Percentiles rank a stretch among this genome's conserved stretches.
Evolutionary conservation across 2,329 filamentous ascomycete genomes (phyloP).

Genomic region (Torrubiellomyces zombiae): DNA sequence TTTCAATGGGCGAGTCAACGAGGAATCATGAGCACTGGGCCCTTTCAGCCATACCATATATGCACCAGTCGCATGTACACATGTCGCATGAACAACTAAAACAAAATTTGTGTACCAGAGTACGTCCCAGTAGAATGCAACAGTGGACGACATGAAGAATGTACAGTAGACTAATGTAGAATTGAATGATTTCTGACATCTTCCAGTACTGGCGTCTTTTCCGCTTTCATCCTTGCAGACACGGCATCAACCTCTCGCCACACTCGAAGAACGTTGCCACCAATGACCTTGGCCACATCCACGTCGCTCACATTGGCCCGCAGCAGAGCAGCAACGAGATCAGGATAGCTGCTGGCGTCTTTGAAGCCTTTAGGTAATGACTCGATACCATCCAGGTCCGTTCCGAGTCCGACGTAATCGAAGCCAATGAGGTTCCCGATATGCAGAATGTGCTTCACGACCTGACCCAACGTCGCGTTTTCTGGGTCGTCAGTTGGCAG

Average conservation of each 20-base stretch:
- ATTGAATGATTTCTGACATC: slow-evolving; percentile 32
- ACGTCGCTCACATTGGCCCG: slow-evolving; percentile 54
- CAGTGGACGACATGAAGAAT: slow-evolving; percentile 5
- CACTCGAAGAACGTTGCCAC: slow-evolving; percentile 67
- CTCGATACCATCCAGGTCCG: slow-evolving; percentile 71
- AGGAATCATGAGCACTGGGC: too few species aligned
- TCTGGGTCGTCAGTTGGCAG: slow-evolving; percentile 50
- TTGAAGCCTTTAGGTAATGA: slow-evolving; percentile 57
- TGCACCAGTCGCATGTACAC: too few species aligned
- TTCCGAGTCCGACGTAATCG: slow-evolving; percentile 74
- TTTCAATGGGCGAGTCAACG: too few species aligned
- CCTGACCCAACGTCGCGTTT: slow-evolving; percentile 59
- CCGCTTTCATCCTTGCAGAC: slow-evolving; percentile 45
- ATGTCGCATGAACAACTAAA: too few species aligned
- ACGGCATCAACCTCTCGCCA: slow-evolving; percentile 67
- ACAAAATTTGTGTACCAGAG: too few species aligned
- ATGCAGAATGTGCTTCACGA: slow-evolving; percentile 65
- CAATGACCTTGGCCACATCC: slow-evolving; percentile 60
- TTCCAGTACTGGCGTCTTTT: slow-evolving; percentile 34
- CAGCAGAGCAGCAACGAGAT: slow-evolving; percentile 60
- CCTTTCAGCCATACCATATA: too few species aligned
- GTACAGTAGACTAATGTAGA: too few species aligned
- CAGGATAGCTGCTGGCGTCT: slow-evolving; percentile 71
- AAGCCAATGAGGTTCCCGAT: slow-evolving; percentile 75
- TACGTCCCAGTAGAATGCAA: too few species aligned